Percentiles rank a stretch among this genome's conserved stretches.
Evolutionary conservation across 768 basidiomycete genomes (phyloP).

Genomic region (Termitomyces sp.): DNA sequence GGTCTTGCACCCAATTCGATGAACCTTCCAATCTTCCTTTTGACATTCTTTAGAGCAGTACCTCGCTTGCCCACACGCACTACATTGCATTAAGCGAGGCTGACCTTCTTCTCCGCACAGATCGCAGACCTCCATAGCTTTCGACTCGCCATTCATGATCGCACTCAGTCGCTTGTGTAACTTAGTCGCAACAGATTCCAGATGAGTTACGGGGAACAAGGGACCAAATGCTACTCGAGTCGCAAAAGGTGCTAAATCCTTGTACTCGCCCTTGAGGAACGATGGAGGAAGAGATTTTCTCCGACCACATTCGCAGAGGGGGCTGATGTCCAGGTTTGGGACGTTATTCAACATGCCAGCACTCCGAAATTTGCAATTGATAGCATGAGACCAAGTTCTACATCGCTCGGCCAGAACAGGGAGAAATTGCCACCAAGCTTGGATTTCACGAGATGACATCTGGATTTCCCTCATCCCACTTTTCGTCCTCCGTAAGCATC

Average conservation of each 20-base stretch:
- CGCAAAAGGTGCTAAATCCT: slow-evolving; percentile 35
- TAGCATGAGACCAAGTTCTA: slow-evolving; percentile 45
- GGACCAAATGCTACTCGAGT: slow-evolving; percentile 52
- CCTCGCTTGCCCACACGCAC: slow-evolving; percentile 23
- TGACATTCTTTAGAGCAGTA: slow-evolving; percentile 36
- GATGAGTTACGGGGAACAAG: slow-evolving; percentile 48
- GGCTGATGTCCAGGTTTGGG: slow-evolving; percentile 30
- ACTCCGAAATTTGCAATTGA: slow-evolving; percentile 44
- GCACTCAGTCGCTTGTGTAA: not conserved
- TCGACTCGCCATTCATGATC: not conserved
- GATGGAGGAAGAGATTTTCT: slow-evolving; percentile 39
- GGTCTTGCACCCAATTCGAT: slow-evolving; percentile 13
- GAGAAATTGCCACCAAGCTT: slow-evolving; percentile 48
- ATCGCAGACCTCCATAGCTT: slow-evolving; percentile 14
- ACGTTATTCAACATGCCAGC: slow-evolving; percentile 33
- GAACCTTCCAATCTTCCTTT: slow-evolving; percentile 30
- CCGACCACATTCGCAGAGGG: slow-evolving; percentile 52
- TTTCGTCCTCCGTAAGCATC: not conserved
- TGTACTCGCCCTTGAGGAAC: slow-evolving; percentile 34
- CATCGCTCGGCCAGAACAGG: slow-evolving; percentile 52
- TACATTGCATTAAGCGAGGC: slow-evolving; percentile 21
- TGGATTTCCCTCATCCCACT: slow-evolving; percentile 1
- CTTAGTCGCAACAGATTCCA: slow-evolving; percentile 30
- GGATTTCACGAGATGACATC: slow-evolving; percentile 19
- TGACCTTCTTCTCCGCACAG: slow-evolving; percentile 27